phyloP scores from a whole-genome alignment of 495 filamentous ascomycete genomes.

The Neurospora sp. region DNA sequence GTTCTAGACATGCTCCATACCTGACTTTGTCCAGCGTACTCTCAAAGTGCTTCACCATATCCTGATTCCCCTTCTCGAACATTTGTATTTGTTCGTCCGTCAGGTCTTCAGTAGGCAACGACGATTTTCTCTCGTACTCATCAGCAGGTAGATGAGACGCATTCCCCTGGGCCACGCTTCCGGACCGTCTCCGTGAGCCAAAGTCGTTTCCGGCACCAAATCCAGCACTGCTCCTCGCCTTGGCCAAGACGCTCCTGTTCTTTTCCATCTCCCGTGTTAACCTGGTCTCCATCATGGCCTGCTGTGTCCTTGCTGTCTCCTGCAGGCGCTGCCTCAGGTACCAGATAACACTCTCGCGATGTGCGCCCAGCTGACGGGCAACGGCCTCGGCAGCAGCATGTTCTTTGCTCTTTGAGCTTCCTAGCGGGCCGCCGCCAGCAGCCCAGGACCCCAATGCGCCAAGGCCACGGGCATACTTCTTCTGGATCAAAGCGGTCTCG shows the following conservation, averaged over 20 bases:
- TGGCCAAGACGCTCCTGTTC: conserved; percentile 78
- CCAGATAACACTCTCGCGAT: conserved; percentile 76
- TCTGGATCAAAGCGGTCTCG: conserved; percentile 50
- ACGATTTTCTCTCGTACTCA: conserved; percentile 23
- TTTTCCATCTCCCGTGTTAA: conserved; percentile 77
- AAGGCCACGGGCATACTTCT: conserved; percentile 53
- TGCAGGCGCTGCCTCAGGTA: conserved; percentile 67
- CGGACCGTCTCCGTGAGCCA: not conserved
- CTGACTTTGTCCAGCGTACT: conserved; percentile 85
- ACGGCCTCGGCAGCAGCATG: conserved; percentile 62
- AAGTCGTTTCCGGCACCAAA: not conserved
- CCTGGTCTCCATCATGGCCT: conserved; percentile 83
- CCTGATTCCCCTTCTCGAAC: conserved; percentile 87
- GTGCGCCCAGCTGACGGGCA: conserved; percentile 44
- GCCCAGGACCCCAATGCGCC: conserved; percentile 65
- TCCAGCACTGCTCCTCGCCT: conserved; percentile 30
- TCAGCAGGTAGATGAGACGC: conserved; percentile 25
- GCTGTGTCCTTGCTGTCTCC: conserved; percentile 64
- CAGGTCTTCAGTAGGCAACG: conserved; percentile 47
- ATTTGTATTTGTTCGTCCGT: conserved; percentile 79
- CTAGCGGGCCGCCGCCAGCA: conserved; percentile 39
- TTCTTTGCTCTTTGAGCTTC: conserved; percentile 40
- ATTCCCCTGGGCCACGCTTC: not conserved
- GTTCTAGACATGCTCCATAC: conserved; percentile 35
- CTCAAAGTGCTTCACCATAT: conserved; percentile 87